A percentile compares a stretch with the other conserved stretches of the same genome.
phyloP scores from a whole-genome alignment of 352 stramenopile species.

The Phytophthora capsici region DNA sequence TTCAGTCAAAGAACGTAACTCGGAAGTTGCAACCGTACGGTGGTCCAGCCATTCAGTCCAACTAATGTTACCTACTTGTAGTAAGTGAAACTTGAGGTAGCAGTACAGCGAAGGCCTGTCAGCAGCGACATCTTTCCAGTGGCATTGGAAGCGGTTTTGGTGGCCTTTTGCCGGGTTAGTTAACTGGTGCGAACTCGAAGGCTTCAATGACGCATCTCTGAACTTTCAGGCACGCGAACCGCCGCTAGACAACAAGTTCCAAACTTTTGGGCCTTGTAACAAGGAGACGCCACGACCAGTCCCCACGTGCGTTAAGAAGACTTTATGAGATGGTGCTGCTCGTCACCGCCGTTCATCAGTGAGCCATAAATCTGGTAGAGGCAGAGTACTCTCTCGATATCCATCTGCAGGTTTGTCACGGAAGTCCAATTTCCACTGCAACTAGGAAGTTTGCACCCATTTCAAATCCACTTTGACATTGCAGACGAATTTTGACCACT shows the following conservation, averaged over 20 bases:
- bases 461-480: slow-evolving; percentile 21
- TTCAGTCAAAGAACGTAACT: no score
- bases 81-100: no score
- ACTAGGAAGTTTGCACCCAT: slow-evolving; percentile 23
- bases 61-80: neutral
- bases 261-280: slow-evolving; percentile 1
- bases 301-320: neutral
- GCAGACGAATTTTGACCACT: slow-evolving; percentile 2
- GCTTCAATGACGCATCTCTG: slow-evolving; percentile 8
- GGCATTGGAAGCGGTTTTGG: no score
- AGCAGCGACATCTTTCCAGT: no score
- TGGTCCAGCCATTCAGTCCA: no score
- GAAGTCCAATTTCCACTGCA: neutral
- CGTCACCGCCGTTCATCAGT: neutral
- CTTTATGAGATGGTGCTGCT: slow-evolving; percentile 2
- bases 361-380: slow-evolving; percentile 20
- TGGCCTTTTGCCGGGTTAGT: neutral
- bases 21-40: no score
- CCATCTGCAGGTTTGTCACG: slow-evolving; percentile 18
- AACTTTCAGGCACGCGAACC: slow-evolving; percentile 7
- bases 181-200: slow-evolving; percentile 6
- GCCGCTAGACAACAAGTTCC: neutral
- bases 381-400: slow-evolving; percentile 1
- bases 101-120: no score
- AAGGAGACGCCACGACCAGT: neutral